Evolutionary conservation across 2,329 filamentous ascomycete species (phyloP).

Genomic region (Ophidiomyces ophidiicola): DNA sequence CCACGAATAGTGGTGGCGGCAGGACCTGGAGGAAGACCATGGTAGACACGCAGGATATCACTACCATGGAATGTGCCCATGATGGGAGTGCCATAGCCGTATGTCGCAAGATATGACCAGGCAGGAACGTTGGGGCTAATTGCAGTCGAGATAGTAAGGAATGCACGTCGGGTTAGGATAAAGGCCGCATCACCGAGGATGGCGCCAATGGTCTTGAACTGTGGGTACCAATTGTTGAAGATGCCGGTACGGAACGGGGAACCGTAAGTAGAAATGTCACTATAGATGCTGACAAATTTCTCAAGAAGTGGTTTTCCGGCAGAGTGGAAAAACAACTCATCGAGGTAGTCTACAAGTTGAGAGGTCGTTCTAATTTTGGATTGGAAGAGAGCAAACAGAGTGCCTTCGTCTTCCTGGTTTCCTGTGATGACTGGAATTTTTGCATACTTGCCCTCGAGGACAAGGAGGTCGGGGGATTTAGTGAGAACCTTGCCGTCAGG

Average conservation of each 20-base stretch:
- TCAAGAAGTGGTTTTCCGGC: constrained; percentile 43
- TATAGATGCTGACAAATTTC: constrained; percentile 51
- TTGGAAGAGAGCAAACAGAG: constrained; percentile 59
- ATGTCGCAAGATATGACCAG: constrained; percentile 66
- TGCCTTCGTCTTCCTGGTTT: constrained; percentile 70
- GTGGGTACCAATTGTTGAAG: constrained; percentile 60
- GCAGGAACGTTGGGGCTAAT: constrained; percentile 47
- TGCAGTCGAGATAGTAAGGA: constrained; percentile 41
- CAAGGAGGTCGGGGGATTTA: constrained; percentile 50
- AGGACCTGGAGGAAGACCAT: constrained; percentile 50
- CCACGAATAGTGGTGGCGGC: constrained; percentile 48
- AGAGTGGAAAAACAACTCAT: constrained; percentile 46
- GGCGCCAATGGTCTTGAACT: constrained; percentile 65
- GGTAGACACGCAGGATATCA: constrained; percentile 59
- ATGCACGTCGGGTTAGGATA: constrained; percentile 55
- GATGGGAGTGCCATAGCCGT: constrained; percentile 57
- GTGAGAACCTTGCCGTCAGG: constrained; percentile 55
- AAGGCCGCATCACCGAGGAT: constrained; percentile 66
- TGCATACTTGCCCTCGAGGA: constrained; percentile 42
- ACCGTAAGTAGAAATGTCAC: constrained; percentile 44
- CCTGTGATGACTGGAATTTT: constrained; percentile 55
- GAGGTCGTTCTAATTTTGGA: constrained; percentile 51
- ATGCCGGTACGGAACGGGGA: constrained; percentile 59
- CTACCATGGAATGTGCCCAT: constrained; percentile 65
- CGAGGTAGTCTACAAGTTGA: constrained; percentile 51